phyloP scores from a whole-genome alignment of 345 rosid genomes.

The Nephelium lappaceum region DNA sequence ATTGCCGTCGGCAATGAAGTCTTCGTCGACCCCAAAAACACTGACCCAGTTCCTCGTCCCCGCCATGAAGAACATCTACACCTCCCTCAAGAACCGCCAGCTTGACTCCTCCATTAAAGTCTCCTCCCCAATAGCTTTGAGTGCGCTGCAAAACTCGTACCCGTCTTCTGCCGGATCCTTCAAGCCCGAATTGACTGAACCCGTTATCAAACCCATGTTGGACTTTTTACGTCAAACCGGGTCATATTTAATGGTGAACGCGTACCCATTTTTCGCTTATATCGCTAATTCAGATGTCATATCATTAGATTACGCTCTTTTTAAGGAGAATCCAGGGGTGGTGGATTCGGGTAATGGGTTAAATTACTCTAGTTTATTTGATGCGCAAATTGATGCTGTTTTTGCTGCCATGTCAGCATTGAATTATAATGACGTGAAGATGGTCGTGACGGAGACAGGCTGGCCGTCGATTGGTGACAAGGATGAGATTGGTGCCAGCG shows the following conservation, averaged over 20 bases:
- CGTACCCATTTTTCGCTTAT: conserved; percentile 90
- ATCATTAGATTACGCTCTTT: conserved; percentile 75
- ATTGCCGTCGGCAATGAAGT: conserved; percentile 93
- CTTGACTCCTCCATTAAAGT: conserved; percentile 57
- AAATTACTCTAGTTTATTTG: conserved; percentile 68
- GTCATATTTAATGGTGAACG: conserved; percentile 80
- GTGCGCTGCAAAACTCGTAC: conserved; percentile 63
- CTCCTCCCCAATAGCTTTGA: conserved; percentile 81
- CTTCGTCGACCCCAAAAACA: conserved; percentile 74
- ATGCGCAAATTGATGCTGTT: conserved; percentile 92
- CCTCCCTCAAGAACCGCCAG: conserved; percentile 55
- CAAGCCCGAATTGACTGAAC: conserved; percentile 54
- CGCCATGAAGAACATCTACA: conserved; percentile 76
- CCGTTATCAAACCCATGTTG: conserved; percentile 84
- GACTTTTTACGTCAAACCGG: conserved; percentile 58
- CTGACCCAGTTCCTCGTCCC: conserved; percentile 67
- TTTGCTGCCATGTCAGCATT: conserved; percentile 79
- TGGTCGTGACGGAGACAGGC: conserved; percentile 86
- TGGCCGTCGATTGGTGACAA: conserved; percentile 95
- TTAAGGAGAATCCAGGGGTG: conserved; percentile 60
- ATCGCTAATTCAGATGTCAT: conserved; percentile 59
- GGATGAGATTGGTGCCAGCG: conserved; percentile 70
- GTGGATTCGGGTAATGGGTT: conserved; percentile 83
- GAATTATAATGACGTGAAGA: conserved; percentile 55
- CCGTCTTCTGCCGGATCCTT: conserved; percentile 89